phyloP scores from a whole-genome alignment of 805 yeast genomes.

The Tetrapisispora fleetii region DNA sequence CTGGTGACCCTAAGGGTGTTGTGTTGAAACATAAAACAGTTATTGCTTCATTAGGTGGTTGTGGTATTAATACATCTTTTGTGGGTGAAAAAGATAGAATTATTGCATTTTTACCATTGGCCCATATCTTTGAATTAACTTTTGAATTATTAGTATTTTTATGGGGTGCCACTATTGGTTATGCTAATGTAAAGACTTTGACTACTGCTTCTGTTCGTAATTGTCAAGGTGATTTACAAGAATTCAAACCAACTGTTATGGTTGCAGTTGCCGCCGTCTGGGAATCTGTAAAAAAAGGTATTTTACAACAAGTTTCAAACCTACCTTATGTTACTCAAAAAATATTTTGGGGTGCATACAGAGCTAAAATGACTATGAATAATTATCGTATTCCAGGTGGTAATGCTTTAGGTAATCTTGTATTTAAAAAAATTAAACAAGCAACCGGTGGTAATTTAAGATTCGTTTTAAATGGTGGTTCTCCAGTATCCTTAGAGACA shows the following conservation, averaged over 20 bases:
- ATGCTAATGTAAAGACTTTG: constrained; percentile 86
- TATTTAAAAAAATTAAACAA: constrained; percentile 80
- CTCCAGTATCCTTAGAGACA: constrained; percentile 77
- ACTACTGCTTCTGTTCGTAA: constrained; percentile 73
- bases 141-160: constrained; percentile 70
- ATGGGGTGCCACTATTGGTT: constrained; percentile 88
- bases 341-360: constrained; percentile 82
- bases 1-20: constrained; percentile 76
- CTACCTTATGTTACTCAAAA: constrained; percentile 61
- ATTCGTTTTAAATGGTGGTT: constrained; percentile 78
- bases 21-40: constrained; percentile 54
- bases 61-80: constrained; percentile 48
- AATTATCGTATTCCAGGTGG: constrained; percentile 69
- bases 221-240: constrained; percentile 80
- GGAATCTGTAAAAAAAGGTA: constrained; percentile 93
- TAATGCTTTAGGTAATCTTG: constrained; percentile 46
- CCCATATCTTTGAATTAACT: constrained; percentile 88
- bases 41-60: constrained; percentile 80
- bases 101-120: constrained; percentile 86
- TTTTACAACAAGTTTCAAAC: constrained; percentile 60
- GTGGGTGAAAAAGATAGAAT: constrained; percentile 57
- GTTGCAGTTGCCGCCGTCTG: constrained; percentile 98
- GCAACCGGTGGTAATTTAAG: constrained; percentile 91
- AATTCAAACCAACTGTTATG: constrained; percentile 86
- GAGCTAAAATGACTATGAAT: constrained; percentile 54